These are phyloP conservation scores for Thraustochytrium sp. DNA, from an alignment of 352 stramenopile genomes.

Conservation along the genomic window DNA sequence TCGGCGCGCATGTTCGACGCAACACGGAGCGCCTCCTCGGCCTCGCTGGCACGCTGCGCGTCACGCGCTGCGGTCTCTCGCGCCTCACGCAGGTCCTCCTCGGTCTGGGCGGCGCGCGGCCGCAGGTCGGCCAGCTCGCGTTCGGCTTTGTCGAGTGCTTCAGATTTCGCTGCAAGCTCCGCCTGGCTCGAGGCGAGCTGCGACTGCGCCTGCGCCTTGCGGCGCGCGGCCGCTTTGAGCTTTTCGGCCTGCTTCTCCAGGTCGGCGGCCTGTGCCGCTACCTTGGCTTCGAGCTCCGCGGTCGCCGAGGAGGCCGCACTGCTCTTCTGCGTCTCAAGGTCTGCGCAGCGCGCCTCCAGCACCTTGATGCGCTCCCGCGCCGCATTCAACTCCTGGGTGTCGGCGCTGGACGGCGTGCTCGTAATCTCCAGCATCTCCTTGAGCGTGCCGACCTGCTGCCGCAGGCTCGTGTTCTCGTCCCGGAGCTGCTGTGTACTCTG, in stretches of 20 bases:
- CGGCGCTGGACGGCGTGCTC: neutral
- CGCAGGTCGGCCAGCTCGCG: neutral
- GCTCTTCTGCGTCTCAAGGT: neutral
- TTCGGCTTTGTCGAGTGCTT: neutral
- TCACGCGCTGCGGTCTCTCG: neutral
- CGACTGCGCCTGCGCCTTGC: slow-evolving; percentile 10
- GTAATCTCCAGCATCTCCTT: slow-evolving; percentile 11
- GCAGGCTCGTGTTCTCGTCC: neutral
- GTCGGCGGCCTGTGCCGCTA: neutral
- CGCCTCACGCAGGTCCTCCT: neutral
- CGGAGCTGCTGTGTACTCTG: neutral
- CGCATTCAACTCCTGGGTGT: neutral
- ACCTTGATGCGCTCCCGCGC: neutral
- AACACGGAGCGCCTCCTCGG: neutral
- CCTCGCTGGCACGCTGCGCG: neutral
- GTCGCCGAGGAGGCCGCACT: neutral
- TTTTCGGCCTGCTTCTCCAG: slow-evolving; percentile 14
- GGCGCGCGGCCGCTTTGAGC: neutral
- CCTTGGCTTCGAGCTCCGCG: neutral
- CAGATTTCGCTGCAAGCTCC: neutral
- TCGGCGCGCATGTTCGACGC: neutral
- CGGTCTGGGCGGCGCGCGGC: neutral
- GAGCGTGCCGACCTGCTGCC: neutral
- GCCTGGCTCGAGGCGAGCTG: slow-evolving; percentile 2
- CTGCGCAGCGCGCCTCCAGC: neutral